Evolutionary conservation across 139 green algal genomes (phyloP).

Genomic region (Deuterostichococcus epilithicus): DNA sequence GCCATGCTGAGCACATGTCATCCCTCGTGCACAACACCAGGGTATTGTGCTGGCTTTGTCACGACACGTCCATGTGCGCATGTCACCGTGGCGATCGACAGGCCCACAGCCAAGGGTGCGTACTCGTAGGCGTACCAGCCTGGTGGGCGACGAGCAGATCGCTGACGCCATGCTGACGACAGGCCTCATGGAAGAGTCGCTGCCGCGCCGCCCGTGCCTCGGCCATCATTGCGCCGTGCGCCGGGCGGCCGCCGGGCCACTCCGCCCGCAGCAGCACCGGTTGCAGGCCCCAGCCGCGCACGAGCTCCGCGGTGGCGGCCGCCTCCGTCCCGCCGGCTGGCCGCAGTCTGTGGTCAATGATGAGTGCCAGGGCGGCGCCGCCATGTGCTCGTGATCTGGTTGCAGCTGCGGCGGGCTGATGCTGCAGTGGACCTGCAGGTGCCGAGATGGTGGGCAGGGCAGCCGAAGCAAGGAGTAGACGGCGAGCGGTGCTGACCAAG

Average conservation of each 20-base stretch:
- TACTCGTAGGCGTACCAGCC: slow-evolving; percentile 12
- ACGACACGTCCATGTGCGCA: no score
- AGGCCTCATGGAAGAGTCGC: slow-evolving; percentile 19
- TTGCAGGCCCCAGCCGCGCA: slow-evolving; percentile 26
- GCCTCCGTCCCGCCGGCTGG: slow-evolving; percentile 33
- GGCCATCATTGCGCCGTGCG: slow-evolving; percentile 11
- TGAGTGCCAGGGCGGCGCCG: slow-evolving; percentile 15
- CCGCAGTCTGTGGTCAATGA: slow-evolving; percentile 46
- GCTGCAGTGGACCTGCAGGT: not conserved
- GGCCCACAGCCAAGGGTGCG: no score
- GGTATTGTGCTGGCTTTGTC: no score
- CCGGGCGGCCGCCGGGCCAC: slow-evolving; percentile 20
- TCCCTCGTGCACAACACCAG: no score
- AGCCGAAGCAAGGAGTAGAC: not conserved
- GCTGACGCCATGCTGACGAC: not conserved
- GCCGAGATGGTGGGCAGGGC: not conserved
- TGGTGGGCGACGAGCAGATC: slow-evolving; percentile 48
- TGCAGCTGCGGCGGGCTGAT: no score
- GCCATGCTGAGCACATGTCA: no score
- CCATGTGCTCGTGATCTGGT: no score
- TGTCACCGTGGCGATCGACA: no score
- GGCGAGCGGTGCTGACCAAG: not conserved
- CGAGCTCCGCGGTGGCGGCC: slow-evolving; percentile 5
- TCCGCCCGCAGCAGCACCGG: slow-evolving; percentile 18
- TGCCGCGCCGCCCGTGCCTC: slow-evolving; percentile 38